phyloP scores from a whole-genome alignment of 805 yeast genomes.

The Hanseniaspora thailandica region DNA sequence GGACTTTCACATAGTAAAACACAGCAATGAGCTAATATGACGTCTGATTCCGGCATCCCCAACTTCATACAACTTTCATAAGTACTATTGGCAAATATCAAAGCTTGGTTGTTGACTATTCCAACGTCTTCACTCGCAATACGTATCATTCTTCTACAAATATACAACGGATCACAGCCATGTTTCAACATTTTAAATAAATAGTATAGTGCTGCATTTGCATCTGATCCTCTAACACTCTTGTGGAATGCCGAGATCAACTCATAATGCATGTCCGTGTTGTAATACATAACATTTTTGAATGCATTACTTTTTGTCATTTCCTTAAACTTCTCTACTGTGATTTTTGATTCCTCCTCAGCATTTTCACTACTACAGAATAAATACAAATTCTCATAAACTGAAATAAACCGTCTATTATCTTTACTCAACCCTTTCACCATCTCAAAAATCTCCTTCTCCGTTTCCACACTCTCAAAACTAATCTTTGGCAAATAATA shows the following conservation, averaged over 20 bases:
- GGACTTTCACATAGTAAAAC: slow-evolving; percentile 77
- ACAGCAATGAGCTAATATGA: slow-evolving; percentile 82
- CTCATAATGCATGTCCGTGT: slow-evolving; percentile 89
- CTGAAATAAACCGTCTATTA: slow-evolving; percentile 76
- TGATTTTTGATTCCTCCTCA: neutral
- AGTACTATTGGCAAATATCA: slow-evolving; percentile 78
- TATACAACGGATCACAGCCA: slow-evolving; percentile 86
- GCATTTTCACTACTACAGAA: slow-evolving; percentile 25
- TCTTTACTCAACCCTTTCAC: slow-evolving; percentile 71
- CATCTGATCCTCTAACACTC: slow-evolving; percentile 76
- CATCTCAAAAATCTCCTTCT: slow-evolving; percentile 49
- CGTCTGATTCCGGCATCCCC: slow-evolving; percentile 91
- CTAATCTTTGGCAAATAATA: slow-evolving; percentile 42
- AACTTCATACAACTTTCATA: slow-evolving; percentile 79
- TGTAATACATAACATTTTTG: slow-evolving; percentile 51
- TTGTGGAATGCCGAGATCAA: slow-evolving; percentile 93
- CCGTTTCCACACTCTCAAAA: slow-evolving; percentile 42
- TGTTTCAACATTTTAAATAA: slow-evolving; percentile 79
- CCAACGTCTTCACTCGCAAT: slow-evolving; percentile 96
- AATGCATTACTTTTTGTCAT: slow-evolving; percentile 36
- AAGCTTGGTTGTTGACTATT: slow-evolving; percentile 62
- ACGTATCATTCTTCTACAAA: slow-evolving; percentile 82
- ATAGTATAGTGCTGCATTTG: slow-evolving; percentile 82
- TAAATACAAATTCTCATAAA: slow-evolving; percentile 58
- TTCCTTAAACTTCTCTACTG: slow-evolving; percentile 28